Base-by-base conservation (phyloP, 2,329 filamentous ascomycete genomes). In the Verticillium tricorpus region DNA sequence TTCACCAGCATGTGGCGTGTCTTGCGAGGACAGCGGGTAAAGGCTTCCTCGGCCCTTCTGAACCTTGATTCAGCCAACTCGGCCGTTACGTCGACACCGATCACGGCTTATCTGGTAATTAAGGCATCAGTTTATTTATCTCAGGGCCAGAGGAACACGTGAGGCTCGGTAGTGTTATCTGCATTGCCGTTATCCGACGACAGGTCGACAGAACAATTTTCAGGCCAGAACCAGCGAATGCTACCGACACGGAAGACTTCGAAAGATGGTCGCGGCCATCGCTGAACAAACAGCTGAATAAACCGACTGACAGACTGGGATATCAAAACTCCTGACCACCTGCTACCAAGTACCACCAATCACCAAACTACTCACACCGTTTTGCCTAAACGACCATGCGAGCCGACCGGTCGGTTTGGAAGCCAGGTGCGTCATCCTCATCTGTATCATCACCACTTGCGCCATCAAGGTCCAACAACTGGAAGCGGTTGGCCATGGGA, bases 401-500 rank as follows among this genome's bases (percentile, higher is more conserved):
- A 25, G 45, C 19, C 19, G 45, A 22, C 3, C 45, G 9, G 3
- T 52, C 6, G 8, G 19, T 19, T 11, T 22, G n/a, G 11, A 22
- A 25, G 45, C 9, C 45, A 2, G 59, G 37, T 14, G 52, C 50
- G 8, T 56, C 61, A n/a, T 71, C 65, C 12, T 72, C 68, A n/a
- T 75, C 70, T 11, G 75, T 74, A 2, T 73, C 71, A 2, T 77
- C 75, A n/a, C 32, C n/a, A 19, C 28, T 56, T 7, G 73, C 71
- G 19, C 74, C 79, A 58, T 85, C 82, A 15, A 85, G 68, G 54
- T 80, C 78, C 12, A 91, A 78, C 61, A 88, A 69, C 57, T 85
- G 77, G 71, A 90, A 91, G 6, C 87, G 84, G 69, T 91, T 91
- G 60, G 78, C 70, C 60, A 78, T 70, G 15, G 77, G 70, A 55